Conservation (phyloP, 208 protist species). For the Crithidia sp. region DNA sequence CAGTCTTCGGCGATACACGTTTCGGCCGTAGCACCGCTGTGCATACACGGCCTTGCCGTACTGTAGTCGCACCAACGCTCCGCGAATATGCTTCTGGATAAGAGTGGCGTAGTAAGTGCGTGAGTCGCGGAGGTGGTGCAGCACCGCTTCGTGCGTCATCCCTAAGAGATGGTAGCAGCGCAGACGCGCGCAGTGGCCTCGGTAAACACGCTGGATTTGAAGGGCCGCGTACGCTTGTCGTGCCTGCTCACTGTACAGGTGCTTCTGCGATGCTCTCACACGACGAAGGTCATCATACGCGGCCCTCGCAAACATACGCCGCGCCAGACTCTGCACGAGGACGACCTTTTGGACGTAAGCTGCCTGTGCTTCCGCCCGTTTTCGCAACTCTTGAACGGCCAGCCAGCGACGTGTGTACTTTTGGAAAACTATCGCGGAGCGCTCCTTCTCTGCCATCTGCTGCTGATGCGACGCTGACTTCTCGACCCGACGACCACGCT, state of each 20-base stretch:
- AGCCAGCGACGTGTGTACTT: slow-evolving; percentile 78
- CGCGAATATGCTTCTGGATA: slow-evolving; percentile 77
- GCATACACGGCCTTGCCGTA: slow-evolving; percentile 60
- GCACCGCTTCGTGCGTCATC: slow-evolving; percentile 42
- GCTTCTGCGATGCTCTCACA: slow-evolving; percentile 8
- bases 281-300: slow-evolving; percentile 23
- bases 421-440: slow-evolving; percentile 55
- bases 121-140: slow-evolving; percentile 69
- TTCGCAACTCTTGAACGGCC: slow-evolving; percentile 42
- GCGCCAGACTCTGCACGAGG: slow-evolving; percentile 62
- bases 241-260: slow-evolving; percentile 10
- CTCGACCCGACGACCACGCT: slow-evolving; percentile 24
- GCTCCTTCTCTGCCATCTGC: slow-evolving; percentile 35
- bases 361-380: slow-evolving; percentile 36
- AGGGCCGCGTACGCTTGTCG: slow-evolving; percentile 56
- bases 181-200: slow-evolving; percentile 58
- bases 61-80: slow-evolving; percentile 57
- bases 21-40: slow-evolving; percentile 67
- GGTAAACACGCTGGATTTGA: slow-evolving; percentile 77
- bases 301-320: slow-evolving; percentile 30
- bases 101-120: slow-evolving; percentile 75
- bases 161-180: slow-evolving; percentile 44
- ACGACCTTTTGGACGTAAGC: slow-evolving; percentile 35
- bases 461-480: slow-evolving; percentile 17
- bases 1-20: slow-evolving; percentile 57